Evolutionary conservation across 495 filamentous ascomycete species (phyloP).

Genomic region (Tuber brumale): DNA sequence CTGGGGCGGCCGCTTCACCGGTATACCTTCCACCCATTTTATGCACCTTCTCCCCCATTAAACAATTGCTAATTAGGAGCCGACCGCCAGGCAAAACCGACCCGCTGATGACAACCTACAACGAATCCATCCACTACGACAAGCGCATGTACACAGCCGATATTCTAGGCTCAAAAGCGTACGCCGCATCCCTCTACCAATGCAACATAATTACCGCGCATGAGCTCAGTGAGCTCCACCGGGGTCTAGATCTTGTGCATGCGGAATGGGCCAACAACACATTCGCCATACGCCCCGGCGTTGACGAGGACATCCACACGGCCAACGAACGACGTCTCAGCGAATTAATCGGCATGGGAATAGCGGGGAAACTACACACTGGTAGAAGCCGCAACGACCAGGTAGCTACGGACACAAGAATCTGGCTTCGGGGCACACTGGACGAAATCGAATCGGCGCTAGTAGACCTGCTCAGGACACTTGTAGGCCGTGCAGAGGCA

Average conservation of each 20-base stretch:
- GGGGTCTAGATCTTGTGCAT: constrained; percentile 62
- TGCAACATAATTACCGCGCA: constrained; percentile 63
- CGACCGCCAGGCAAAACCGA: constrained; percentile 57
- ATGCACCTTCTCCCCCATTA: constrained; percentile 7
- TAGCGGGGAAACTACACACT: constrained; percentile 89
- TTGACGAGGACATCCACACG: constrained; percentile 78
- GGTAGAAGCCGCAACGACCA: constrained; percentile 91
- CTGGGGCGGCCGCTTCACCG: constrained; percentile 78
- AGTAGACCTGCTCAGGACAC: constrained; percentile 63
- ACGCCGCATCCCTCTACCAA: constrained; percentile 75
- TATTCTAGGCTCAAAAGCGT: constrained; percentile 74
- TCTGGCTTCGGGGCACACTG: constrained; percentile 81
- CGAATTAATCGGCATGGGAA: constrained; percentile 80
- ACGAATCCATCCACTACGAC: constrained; percentile 80
- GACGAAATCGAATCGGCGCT: constrained; percentile 64
- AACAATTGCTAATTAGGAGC: constrained; percentile 19
- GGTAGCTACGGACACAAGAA: constrained; percentile 84
- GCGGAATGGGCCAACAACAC: constrained; percentile 63
- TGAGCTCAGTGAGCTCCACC: constrained; percentile 72
- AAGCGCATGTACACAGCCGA: constrained; percentile 75
- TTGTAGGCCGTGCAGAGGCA: constrained; percentile 64
- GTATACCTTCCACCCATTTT: constrained; percentile 42
- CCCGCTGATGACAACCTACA: constrained; percentile 83
- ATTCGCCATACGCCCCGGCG: constrained; percentile 56
- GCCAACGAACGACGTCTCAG: constrained; percentile 86